Percentiles rank a stretch among this genome's conserved stretches.
Evolutionary conservation across 2,329 filamentous ascomycete species (phyloP).

Genomic region (Nigrograna mackinnonii): DNA sequence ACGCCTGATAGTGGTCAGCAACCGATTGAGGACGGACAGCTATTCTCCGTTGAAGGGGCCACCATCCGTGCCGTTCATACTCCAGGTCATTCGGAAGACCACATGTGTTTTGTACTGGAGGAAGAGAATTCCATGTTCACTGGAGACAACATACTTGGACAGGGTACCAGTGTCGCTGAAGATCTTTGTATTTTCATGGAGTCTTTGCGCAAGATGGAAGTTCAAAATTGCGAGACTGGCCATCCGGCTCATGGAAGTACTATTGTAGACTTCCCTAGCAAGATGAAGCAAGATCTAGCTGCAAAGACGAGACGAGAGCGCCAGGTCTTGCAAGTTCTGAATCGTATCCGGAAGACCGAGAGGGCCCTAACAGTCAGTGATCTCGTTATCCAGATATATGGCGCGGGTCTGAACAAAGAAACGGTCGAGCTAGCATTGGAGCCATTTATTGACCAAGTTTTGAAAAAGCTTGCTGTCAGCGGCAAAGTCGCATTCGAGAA

Average conservation of each 20-base stretch:
- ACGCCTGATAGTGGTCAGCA: conserved; percentile 30
- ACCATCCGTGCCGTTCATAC: conserved; percentile 41
- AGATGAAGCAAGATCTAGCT: conserved; percentile 43
- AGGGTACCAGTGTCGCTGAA: conserved; percentile 46
- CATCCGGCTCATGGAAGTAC: conserved; percentile 52
- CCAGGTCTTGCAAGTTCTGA: conserved; percentile 43
- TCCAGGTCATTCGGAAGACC: conserved; percentile 37
- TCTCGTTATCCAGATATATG: conserved; percentile 50
- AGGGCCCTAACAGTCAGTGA: conserved; percentile 44
- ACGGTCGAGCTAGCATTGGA: conserved; percentile 70
- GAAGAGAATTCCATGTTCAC: conserved; percentile 45
- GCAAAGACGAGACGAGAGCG: conserved; percentile 46
- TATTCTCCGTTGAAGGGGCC: conserved; percentile 44
- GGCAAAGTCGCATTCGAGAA: conserved; percentile 30
- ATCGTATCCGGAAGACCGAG: conserved; percentile 10
- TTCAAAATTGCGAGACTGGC: conserved; percentile 40
- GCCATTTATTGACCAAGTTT: conserved; percentile 67
- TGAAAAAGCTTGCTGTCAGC: conserved; percentile 63
- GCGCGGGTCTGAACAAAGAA: conserved; percentile 38
- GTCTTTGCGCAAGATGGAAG: conserved; percentile 37
- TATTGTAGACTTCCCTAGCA: conserved; percentile 42
- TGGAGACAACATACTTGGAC: conserved; percentile 42
- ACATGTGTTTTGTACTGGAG: conserved; percentile 40
- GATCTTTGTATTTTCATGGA: conserved; percentile 44
- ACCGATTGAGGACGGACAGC: conserved; percentile 41